Evolutionary conservation across 495 filamentous ascomycete genomes (phyloP).

Genomic region (Margaritispora aquatica): DNA sequence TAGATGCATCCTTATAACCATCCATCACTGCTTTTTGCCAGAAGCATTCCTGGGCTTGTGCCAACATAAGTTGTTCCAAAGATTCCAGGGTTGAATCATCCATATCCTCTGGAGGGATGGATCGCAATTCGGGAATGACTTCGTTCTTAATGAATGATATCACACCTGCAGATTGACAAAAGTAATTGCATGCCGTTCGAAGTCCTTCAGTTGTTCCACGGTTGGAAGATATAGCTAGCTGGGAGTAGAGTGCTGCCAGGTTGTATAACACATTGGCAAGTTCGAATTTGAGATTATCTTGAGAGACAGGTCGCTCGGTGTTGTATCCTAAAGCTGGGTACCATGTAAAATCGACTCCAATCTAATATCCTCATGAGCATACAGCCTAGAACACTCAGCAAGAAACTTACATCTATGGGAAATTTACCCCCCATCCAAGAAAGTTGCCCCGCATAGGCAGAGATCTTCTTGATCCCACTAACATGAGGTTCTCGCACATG

Average conservation of each 20-base stretch:
- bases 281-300: slow-evolving; percentile 93
- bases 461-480: slow-evolving; percentile 83
- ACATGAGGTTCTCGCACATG: slow-evolving; percentile 83
- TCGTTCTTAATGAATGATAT: slow-evolving; percentile 70
- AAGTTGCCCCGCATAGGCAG: slow-evolving; percentile 85
- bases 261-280: slow-evolving; percentile 92
- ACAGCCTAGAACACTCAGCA: neutral
- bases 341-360: slow-evolving; percentile 94
- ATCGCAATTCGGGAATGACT: slow-evolving; percentile 79
- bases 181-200: slow-evolving; percentile 85
- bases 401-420: slow-evolving; percentile 77
- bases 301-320: slow-evolving; percentile 68
- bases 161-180: slow-evolving; percentile 83
- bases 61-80: slow-evolving; percentile 75
- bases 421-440: slow-evolving; percentile 95
- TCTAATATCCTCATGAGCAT: slow-evolving; percentile 45
- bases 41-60: slow-evolving; percentile 94
- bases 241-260: slow-evolving; percentile 85
- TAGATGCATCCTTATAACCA: slow-evolving; percentile 81
- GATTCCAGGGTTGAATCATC: slow-evolving; percentile 80
- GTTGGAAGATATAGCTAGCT: slow-evolving; percentile 77
- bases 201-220: slow-evolving; percentile 75
- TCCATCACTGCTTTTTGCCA: slow-evolving; percentile 98
- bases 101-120: slow-evolving; percentile 91
- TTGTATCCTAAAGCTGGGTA: slow-evolving; percentile 91